Percentiles rank a stretch among this genome's conserved stretches.
phyloP scores from a whole-genome alignment of 192 early-diverging fungal species.

The Phycomyces nitens region DNA sequence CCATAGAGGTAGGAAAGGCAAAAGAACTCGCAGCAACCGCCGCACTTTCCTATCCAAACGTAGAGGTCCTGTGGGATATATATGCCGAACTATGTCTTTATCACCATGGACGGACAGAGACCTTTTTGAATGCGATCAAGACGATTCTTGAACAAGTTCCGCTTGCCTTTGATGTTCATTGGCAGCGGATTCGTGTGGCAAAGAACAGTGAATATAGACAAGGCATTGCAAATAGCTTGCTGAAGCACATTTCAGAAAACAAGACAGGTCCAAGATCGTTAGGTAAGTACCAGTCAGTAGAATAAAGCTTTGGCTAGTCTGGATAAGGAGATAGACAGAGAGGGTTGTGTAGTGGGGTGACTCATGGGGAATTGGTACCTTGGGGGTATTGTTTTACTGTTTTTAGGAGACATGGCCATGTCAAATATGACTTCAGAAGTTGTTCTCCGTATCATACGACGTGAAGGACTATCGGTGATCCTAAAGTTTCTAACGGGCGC shows the following conservation, averaged over 20 bases:
- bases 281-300: conserved; percentile 5
- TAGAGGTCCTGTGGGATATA: conserved; percentile 5
- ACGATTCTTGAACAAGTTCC: not conserved
- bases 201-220: not conserved
- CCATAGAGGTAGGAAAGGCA: not conserved
- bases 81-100: conserved; percentile 13
- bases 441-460: conserved; percentile 8
- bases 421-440: conserved; percentile 11
- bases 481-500: conserved; percentile 2
- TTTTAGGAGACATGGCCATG: not conserved
- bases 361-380: not conserved
- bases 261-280: not conserved
- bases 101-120: conserved; percentile 3
- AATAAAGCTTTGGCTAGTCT: not conserved
- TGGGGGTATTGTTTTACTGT: too few species aligned
- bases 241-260: not conserved
- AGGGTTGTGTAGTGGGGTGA: not conserved
- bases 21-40: not conserved
- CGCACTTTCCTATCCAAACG: not conserved
- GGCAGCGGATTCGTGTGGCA: conserved; percentile 11
- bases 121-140: not conserved
- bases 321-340: not conserved
- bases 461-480: not conserved
- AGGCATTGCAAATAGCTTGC: not conserved
- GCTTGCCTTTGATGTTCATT: conserved; percentile 11